phyloP scores from a whole-genome alignment of 768 basidiomycete species.

The Antrodiella citrinella region DNA sequence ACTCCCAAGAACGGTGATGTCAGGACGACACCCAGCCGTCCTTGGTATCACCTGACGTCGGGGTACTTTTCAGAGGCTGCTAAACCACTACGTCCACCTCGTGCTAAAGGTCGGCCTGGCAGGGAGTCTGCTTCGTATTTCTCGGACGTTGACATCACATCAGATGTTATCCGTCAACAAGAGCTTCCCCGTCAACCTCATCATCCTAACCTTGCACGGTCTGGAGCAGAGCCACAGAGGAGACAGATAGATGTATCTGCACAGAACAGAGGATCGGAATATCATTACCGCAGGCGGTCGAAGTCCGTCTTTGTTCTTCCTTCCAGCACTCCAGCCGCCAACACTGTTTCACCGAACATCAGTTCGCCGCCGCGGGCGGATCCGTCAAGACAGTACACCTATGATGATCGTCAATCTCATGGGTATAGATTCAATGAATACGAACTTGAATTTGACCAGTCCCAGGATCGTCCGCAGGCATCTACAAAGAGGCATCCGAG shows the following conservation, averaged over 20 bases:
- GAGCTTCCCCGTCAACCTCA: conserved; percentile 8
- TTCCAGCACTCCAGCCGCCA: conserved; percentile 7
- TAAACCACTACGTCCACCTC: conserved; percentile 15
- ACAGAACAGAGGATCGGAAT: conserved; percentile 6
- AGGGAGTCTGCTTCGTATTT: conserved; percentile 16
- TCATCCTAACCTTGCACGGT: background rate
- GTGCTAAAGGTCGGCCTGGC: conserved; percentile 11
- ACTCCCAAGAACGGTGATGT: background rate
- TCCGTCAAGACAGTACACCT: conserved; percentile 16
- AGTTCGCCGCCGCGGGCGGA: background rate
- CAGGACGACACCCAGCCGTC: background rate
- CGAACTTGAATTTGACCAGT: background rate
- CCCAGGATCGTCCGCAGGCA: background rate
- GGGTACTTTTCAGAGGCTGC: conserved; percentile 15
- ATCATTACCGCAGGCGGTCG: conserved; percentile 24
- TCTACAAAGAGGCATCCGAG: too few relatives aligned
- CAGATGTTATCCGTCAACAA: background rate
- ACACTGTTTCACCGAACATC: background rate
- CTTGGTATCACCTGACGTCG: conserved; percentile 9
- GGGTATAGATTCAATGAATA: conserved; percentile 10
- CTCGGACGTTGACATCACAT: conserved; percentile 15
- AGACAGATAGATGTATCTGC: background rate
- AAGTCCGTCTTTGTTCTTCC: conserved; percentile 20
- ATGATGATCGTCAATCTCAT: conserved; percentile 22
- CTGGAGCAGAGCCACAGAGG: background rate